Evolutionary conservation across 202 grass and related monocot genomes (phyloP), one percentile per base, ranked within the genome.

Genomic region (Bolboschoenoplectus hybrid): DNA sequence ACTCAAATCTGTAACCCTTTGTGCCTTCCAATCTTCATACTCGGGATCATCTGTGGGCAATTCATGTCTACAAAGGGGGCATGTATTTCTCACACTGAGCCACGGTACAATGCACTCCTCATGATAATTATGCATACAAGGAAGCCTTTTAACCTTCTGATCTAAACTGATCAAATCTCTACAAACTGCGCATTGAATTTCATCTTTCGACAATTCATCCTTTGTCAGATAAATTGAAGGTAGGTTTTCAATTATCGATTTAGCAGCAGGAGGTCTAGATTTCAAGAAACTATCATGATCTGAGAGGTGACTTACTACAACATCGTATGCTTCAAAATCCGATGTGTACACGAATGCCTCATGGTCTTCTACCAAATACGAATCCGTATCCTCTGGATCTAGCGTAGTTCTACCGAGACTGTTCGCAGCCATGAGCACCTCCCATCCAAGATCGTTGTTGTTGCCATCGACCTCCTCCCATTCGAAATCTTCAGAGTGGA

Each of bases 31-130:
- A 84, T 83, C 89, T 87, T 95, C 93, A 55, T 95, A 98, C 20
- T 95, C 89, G 4, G 63, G 87, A 90, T 98, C 93, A 66, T 98
- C 96, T 19, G 90, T 98, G 4, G 93, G 96, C 84, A 98, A 85
- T 85, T 95, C 93, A 74, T 94, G 89, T 65, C 96, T 86, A 45
- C 89, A 91, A 34, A 88, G 76, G 4, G 94, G 92, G 86, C 94
- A 88, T 0, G 73, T 86, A 82, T 81, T 86, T 32, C 89, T 84
- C 74, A 84, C 80, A 62, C 72, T 89, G 32, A 95, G 85, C 92
- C 89, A 89, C 17, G 79, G 91, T 75, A 82, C 63, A 64, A 87
- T 68, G 85, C 90, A 98, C 0, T 60, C 90, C 81, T 71, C 80
- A 75, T 86, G 86, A 14, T 87, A 82, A 64, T 89, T 80, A 68